phyloP scores from a whole-genome alignment of 768 basidiomycete species.

The Trametes sanguinea region DNA sequence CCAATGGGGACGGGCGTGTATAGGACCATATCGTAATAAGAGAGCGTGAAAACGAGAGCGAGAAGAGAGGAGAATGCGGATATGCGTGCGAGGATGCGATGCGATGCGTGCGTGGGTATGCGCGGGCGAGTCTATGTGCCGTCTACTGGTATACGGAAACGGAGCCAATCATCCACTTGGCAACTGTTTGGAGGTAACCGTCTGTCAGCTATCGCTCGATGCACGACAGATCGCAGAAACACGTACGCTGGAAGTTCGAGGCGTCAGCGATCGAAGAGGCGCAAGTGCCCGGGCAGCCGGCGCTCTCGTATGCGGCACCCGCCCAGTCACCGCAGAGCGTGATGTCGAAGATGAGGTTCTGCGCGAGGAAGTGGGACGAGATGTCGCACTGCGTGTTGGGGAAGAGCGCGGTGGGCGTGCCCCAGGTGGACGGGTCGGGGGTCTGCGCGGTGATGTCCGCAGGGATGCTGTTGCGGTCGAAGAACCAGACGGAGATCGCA shows the following conservation, averaged over 20 bases:
- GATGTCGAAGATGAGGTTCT: constrained; percentile 44
- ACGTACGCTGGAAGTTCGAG: constrained; percentile 50
- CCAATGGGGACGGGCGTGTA: constrained; percentile 9
- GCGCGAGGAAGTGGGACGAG: constrained; percentile 38
- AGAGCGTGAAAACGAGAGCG: background rate
- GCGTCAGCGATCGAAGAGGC: constrained; percentile 49
- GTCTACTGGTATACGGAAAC: constrained; percentile 51
- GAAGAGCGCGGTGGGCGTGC: constrained; percentile 42
- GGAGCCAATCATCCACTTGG: constrained; percentile 59
- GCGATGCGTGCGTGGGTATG: constrained; percentile 12
- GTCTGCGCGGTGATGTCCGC: constrained; percentile 36
- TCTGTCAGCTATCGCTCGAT: constrained; percentile 11
- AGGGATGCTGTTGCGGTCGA: constrained; percentile 40
- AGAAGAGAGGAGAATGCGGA: background rate
- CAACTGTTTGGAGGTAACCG: constrained; percentile 37
- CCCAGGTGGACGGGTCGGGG: constrained; percentile 47
- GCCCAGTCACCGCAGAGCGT: constrained; percentile 50
- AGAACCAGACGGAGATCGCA: constrained; percentile 52
- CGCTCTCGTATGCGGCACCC: constrained; percentile 33
- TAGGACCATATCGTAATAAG: constrained; percentile 8
- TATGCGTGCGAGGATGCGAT: constrained; percentile 12
- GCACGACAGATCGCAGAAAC: background rate
- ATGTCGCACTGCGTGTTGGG: constrained; percentile 39
- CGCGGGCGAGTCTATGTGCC: constrained; percentile 9
- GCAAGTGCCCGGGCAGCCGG: constrained; percentile 39